Evolutionary conservation across 1,284 basidiomycete genomes (phyloP).

Genomic region (Naganishia liquefaciens): DNA sequence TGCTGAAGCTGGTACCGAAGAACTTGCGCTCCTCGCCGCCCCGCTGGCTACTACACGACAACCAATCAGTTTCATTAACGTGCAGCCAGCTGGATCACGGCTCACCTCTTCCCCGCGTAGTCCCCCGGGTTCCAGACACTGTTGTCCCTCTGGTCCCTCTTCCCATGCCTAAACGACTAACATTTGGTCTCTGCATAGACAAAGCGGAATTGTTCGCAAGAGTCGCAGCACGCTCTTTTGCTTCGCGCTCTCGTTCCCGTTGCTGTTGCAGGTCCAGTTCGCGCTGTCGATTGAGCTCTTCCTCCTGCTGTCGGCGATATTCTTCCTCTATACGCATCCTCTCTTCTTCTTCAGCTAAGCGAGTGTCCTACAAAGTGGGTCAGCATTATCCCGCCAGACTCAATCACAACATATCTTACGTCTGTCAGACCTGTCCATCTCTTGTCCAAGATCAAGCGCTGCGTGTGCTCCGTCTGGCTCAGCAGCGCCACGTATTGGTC

Average conservation of each 20-base stretch:
- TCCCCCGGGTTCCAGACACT: conserved; percentile 10
- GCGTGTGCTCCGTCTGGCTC: conserved; percentile 51
- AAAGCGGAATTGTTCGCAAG: conserved; percentile 18
- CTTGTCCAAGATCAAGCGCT: conserved; percentile 45
- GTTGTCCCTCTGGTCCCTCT: conserved; percentile 27
- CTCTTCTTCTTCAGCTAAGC: conserved; percentile 36
- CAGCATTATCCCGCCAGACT: neutral
- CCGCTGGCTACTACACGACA: conserved; percentile 13
- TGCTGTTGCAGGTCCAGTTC: conserved; percentile 25
- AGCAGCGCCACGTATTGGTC: conserved; percentile 50
- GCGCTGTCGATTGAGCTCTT: conserved; percentile 34
- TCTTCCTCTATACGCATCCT: conserved; percentile 32
- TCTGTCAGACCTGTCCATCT: conserved; percentile 49
- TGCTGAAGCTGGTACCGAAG: conserved; percentile 26
- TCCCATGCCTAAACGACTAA: conserved; percentile 22
- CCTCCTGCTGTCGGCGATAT: conserved; percentile 35
- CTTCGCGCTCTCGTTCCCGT: conserved; percentile 26
- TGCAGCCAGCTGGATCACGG: conserved; percentile 7
- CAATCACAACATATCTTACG: conserved; percentile 37
- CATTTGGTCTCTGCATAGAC: conserved; percentile 6
- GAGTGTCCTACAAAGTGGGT: conserved; percentile 39
- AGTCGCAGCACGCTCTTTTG: conserved; percentile 22
- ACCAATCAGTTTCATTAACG: neutral
- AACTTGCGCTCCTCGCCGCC: conserved; percentile 15
- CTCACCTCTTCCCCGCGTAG: conserved; percentile 32